A percentile compares a stretch with the other conserved stretches of the same genome.
Evolutionary conservation across 345 rosid genomes (phyloP).

Genomic region (Populus alba): DNA sequence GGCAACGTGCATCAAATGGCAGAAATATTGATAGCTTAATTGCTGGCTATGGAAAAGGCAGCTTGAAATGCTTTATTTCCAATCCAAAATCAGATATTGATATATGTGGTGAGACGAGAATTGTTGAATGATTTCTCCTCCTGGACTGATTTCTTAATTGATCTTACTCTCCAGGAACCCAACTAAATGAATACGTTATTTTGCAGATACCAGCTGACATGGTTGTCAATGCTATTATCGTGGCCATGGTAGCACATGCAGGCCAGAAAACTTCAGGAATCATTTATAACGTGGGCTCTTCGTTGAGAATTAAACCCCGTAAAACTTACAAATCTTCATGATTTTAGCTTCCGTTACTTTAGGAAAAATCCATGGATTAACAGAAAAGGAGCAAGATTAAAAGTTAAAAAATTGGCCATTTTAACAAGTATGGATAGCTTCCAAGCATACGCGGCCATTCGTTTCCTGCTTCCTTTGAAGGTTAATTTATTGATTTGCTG

Average conservation of each 20-base stretch:
- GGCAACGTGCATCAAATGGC: background rate
- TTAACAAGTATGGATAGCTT: slow-evolving; percentile 11
- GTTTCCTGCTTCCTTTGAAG: slow-evolving; percentile 7
- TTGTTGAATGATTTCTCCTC: background rate
- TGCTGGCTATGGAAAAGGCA: slow-evolving; percentile 17
- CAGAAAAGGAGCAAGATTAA: slow-evolving; percentile 4
- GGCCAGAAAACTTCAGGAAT: background rate
- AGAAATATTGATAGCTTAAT: slow-evolving; percentile 14
- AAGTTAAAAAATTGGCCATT: background rate
- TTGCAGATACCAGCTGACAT: slow-evolving; percentile 26
- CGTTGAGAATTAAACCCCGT: slow-evolving; percentile 16
- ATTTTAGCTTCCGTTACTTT: slow-evolving; percentile 10
- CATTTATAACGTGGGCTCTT: slow-evolving; percentile 20
- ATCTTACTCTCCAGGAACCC: no score
- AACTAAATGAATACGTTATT: background rate
- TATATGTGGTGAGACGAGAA: slow-evolving; percentile 17
- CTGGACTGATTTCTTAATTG: background rate
- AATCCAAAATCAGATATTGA: background rate
- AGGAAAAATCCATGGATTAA: slow-evolving; percentile 15
- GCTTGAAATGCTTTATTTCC: slow-evolving; percentile 5
- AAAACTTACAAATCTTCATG: background rate
- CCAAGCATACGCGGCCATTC: slow-evolving; percentile 5
- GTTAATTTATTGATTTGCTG: background rate
- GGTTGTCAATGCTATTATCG: slow-evolving; percentile 24
- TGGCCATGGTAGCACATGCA: slow-evolving; percentile 13